A percentile compares a stretch with the other conserved stretches of the same genome.
These are phyloP conservation scores for Misopates orontium DNA, from an alignment of 257 asterid genomes.

Conservation along the genomic window DNA sequence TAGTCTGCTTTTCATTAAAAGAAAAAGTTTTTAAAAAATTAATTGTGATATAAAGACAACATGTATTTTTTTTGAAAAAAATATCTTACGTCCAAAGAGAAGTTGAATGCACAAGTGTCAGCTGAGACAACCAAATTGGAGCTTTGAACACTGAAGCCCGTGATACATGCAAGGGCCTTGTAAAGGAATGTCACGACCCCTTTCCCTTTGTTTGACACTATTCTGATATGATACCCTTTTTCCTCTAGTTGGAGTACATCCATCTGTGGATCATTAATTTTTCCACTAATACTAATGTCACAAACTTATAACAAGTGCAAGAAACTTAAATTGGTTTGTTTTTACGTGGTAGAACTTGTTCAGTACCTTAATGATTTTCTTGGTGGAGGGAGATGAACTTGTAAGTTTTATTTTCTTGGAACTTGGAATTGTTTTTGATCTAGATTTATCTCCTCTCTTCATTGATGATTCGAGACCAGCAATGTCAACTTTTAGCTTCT, in stretches of 20 bases:
- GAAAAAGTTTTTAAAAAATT: neutral
- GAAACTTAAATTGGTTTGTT: too few relatives aligned
- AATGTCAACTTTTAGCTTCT: slow-evolving; percentile 59
- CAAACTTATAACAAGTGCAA: too few relatives aligned
- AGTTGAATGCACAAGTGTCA: slow-evolving; percentile 54
- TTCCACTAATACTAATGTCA: too few relatives aligned
- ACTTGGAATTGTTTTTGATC: slow-evolving; percentile 24
- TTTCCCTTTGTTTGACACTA: slow-evolving; percentile 46
- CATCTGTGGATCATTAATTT: slow-evolving; percentile 45
- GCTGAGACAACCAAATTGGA: slow-evolving; percentile 52
- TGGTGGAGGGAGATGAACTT: slow-evolving; percentile 35
- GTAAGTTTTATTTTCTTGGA: slow-evolving; percentile 19
- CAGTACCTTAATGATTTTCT: slow-evolving; percentile 69
- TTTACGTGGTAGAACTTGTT: too few relatives aligned
- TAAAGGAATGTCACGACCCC: slow-evolving; percentile 59
- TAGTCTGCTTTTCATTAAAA: slow-evolving; percentile 45
- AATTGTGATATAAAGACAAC: neutral
- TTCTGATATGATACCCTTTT: slow-evolving; percentile 54
- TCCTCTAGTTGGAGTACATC: slow-evolving; percentile 62
- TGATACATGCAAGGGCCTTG: slow-evolving; percentile 56
- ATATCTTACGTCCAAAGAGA: slow-evolving; percentile 57
- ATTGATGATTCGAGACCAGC: slow-evolving; percentile 43
- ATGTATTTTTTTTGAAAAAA: neutral
- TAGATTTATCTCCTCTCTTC: slow-evolving; percentile 15
- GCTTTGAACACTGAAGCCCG: slow-evolving; percentile 43